Evolutionary conservation across 1,139 yeast genomes (phyloP), one percentile per base, ranked within the genome.

Genomic region (Geotrichum phurueaensis): DNA sequence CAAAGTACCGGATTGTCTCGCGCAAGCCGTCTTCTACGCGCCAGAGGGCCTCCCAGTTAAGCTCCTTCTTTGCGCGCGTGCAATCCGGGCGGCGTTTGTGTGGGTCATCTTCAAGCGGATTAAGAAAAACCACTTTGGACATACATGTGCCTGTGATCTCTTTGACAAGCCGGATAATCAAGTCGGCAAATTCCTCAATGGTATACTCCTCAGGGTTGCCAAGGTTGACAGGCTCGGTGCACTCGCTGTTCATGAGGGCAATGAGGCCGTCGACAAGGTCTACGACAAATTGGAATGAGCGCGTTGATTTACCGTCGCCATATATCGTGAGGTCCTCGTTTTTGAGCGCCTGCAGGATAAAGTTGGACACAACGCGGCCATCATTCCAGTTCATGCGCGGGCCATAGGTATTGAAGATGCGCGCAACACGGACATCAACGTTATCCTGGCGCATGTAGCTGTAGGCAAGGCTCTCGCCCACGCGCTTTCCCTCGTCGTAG

Each of bases 301-400:
- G 59, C 6, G 70, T 67, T 10, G 69, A 64, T 29, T 56, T 36
- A 13, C 71, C 71, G 56, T 65, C 66, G 18, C 71, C 71, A 59
- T 68, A 68, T 6, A 68, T 63, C 2, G 70, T 65, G 57, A 68
- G 52, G 48, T 67, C 66, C 48, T 68, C 69, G 54, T 64, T 60
- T 54, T 66, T 65, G 20, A 68, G 63, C 29, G 70, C 70, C 58
- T 68, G 71, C 29, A 68, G 49, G 48, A 68, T 68, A 60, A 68
- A 68, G 33, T 68, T 68, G 39, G 70, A 68, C 18, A 68, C 70
- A 2, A 68, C 71, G 12, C 71, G 60, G 10, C 71, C 71, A 39
- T 68, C 71, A 53, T 68, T 68, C 70, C 70, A 68, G 52, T 66
- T 67, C 70, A 68, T 68, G 29, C 71, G 62, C 2, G 71, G 71